Evolutionary conservation across 495 filamentous ascomycete species (phyloP).

Genomic region (Chaetomium fimeti): DNA sequence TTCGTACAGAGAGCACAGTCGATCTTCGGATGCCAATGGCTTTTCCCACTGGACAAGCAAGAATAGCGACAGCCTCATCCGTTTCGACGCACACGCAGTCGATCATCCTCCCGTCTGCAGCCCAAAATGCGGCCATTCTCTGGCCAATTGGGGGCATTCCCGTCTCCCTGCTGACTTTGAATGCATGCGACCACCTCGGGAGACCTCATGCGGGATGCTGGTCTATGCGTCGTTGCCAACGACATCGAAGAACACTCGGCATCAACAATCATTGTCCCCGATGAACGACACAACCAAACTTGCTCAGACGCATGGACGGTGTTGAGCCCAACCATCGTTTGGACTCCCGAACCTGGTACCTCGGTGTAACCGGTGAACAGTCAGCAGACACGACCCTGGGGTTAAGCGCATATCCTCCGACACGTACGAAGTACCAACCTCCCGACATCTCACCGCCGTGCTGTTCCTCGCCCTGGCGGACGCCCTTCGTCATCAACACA

Average conservation of each 20-base stretch:
- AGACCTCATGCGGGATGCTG: slow-evolving; percentile 28
- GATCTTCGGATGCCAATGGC: neutral
- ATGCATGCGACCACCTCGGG: slow-evolving; percentile 32
- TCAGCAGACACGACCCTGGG: neutral
- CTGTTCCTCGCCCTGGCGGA: neutral
- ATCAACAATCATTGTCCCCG: neutral
- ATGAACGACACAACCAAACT: neutral
- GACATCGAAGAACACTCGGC: slow-evolving; percentile 16
- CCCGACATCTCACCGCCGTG: neutral
- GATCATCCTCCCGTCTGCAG: slow-evolving; percentile 33
- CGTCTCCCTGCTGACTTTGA: slow-evolving; percentile 36
- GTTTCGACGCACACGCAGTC: slow-evolving; percentile 14
- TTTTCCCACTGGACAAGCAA: neutral
- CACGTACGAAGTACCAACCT: too few relatives aligned
- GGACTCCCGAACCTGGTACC: neutral
- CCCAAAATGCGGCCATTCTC: slow-evolving; percentile 25
- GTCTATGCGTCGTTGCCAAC: slow-evolving; percentile 34
- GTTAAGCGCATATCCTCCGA: neutral
- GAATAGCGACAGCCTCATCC: neutral
- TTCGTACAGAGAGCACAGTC: neutral
- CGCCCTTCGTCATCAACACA: neutral
- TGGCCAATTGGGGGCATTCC: slow-evolving; percentile 35
- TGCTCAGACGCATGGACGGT: neutral
- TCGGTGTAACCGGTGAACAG: neutral
- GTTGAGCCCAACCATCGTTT: neutral